Conservation (phyloP, 306 rosid genomes). For the Acmispon strigosus region DNA sequence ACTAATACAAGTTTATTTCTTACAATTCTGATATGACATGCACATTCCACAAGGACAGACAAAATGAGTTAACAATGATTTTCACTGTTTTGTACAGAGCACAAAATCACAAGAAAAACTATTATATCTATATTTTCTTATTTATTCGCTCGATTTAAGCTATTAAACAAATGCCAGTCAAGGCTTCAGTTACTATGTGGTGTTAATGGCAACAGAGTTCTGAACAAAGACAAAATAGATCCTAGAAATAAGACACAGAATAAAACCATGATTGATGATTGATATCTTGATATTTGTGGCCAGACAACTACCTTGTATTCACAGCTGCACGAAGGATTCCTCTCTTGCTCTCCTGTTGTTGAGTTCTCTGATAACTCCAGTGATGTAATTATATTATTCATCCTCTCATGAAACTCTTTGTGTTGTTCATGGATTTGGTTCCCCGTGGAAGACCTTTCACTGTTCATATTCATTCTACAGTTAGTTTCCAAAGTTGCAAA, state of each 20-base stretch:
- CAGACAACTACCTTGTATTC: conserved; percentile 73
- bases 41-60: conserved; percentile 5
- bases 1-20: background rate
- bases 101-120: background rate
- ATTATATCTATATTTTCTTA: background rate
- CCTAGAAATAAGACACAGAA: conserved; percentile 39
- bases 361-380: conserved; percentile 46
- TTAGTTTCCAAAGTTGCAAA: conserved; percentile 59
- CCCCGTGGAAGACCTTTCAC: conserved; percentile 24
- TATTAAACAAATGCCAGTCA: conserved; percentile 18
- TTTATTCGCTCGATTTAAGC: conserved; percentile 19
- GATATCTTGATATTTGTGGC: conserved; percentile 47
- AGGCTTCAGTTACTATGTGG: conserved; percentile 17
- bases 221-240: conserved; percentile 21
- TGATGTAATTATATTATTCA: conserved; percentile 45
- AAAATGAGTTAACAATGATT: background rate
- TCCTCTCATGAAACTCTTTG: conserved; percentile 42
- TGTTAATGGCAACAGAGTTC: conserved; percentile 17
- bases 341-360: conserved; percentile 26
- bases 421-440: conserved; percentile 45
- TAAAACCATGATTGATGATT: conserved; percentile 42
- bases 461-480: conserved; percentile 30
- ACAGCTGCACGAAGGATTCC: conserved; percentile 31
- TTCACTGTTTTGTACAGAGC: background rate
- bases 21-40: background rate